phyloP scores from a whole-genome alignment of 495 filamentous ascomycete species.

The Filosporella fistucella region DNA sequence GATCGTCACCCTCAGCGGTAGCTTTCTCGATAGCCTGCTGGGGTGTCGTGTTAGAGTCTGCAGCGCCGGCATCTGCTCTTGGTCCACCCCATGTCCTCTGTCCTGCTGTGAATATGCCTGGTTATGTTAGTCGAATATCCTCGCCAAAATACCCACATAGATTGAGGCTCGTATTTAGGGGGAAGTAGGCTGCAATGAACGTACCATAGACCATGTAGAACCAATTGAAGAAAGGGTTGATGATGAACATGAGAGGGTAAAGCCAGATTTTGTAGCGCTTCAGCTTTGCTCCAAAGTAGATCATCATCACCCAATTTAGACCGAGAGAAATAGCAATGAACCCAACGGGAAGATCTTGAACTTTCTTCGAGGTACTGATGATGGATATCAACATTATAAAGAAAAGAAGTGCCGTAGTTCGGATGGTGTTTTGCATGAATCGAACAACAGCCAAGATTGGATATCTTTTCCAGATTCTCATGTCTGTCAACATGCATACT shows the following conservation, averaged over 20 bases:
- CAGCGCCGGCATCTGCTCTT: slow-evolving; percentile 83
- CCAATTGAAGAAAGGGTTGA: slow-evolving; percentile 99
- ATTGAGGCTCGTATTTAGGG: background rate
- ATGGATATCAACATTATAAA: slow-evolving; percentile 92
- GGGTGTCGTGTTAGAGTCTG: slow-evolving; percentile 72
- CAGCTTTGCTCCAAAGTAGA: slow-evolving; percentile 88
- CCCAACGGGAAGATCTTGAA: slow-evolving; percentile 78
- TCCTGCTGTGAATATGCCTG: slow-evolving; percentile 65
- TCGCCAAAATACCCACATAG: background rate
- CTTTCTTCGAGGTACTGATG: slow-evolving; percentile 74
- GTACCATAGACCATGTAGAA: slow-evolving; percentile 87
- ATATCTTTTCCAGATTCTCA: slow-evolving; percentile 86
- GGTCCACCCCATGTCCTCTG: slow-evolving; percentile 97
- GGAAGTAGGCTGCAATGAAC: slow-evolving; percentile 35
- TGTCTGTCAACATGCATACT: slow-evolving; percentile 96
- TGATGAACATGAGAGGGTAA: slow-evolving; percentile 91
- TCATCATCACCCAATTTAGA: slow-evolving; percentile 92
- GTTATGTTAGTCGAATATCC: background rate
- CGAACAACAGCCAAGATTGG: slow-evolving; percentile 84
- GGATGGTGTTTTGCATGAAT: slow-evolving; percentile 95
- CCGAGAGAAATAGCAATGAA: slow-evolving; percentile 96
- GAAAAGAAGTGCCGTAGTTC: slow-evolving; percentile 92
- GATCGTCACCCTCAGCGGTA: slow-evolving; percentile 74
- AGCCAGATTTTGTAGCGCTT: slow-evolving; percentile 90
- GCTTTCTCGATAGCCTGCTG: slow-evolving; percentile 82